Evolutionary conservation across 768 basidiomycete genomes (phyloP).

Genomic region (Auricularia sp.): DNA sequence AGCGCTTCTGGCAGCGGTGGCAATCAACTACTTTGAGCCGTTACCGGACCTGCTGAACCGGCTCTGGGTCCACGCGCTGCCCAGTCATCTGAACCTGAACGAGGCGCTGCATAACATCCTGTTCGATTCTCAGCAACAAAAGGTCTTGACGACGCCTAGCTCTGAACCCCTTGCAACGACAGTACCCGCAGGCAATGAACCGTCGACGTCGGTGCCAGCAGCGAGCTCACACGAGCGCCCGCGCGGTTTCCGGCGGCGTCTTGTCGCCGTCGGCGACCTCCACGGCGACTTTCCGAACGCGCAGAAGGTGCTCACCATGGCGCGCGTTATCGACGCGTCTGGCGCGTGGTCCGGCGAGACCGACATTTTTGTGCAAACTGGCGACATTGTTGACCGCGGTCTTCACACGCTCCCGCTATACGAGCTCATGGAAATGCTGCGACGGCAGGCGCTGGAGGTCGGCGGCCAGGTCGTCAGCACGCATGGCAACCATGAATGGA

Average conservation of each 20-base stretch:
- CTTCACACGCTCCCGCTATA: constrained; percentile 86
- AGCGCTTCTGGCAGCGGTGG: background rate
- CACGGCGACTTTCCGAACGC: constrained; percentile 85
- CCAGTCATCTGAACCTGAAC: background rate
- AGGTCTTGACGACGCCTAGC: background rate
- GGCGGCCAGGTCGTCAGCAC: constrained; percentile 71
- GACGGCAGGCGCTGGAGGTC: constrained; percentile 54
- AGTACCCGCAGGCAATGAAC: background rate
- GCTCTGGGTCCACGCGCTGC: background rate
- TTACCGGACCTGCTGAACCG: background rate
- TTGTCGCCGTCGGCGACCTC: constrained; percentile 86
- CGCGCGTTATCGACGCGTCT: constrained; percentile 59
- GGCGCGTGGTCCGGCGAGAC: constrained; percentile 76
- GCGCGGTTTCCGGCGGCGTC: constrained; percentile 26
- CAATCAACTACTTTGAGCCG: background rate
- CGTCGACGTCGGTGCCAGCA: background rate
- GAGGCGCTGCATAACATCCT: background rate
- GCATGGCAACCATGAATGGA: constrained; percentile 94
- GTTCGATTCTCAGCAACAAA: background rate
- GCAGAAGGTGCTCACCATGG: constrained; percentile 67
- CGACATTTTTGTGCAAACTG: constrained; percentile 88
- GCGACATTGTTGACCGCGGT: constrained; percentile 92
- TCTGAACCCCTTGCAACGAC: background rate
- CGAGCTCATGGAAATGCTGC: constrained; percentile 71
- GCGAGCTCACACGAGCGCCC: background rate